Evolutionary conservation across 306 rosid genomes (phyloP).

Genomic region (Mimosa bimucronata): DNA sequence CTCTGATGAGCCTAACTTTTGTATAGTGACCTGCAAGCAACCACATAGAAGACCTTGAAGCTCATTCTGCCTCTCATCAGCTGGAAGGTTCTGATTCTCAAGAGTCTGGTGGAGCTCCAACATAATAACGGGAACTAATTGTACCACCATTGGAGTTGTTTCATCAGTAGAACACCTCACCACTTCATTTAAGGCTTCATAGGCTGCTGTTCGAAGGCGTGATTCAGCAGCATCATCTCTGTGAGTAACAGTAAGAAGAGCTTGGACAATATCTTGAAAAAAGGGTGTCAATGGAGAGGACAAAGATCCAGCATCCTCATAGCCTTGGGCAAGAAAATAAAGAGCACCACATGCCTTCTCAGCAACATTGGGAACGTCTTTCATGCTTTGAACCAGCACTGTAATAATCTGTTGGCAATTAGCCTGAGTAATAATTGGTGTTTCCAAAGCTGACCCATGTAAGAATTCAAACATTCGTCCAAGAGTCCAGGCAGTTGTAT

Average conservation of each 20-base stretch:
- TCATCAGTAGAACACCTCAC: conserved; percentile 94
- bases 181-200: conserved; percentile 90
- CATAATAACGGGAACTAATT: conserved; percentile 79
- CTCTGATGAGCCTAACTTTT: conserved; percentile 86
- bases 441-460: conserved; percentile 82
- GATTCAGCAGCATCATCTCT: conserved; percentile 92
- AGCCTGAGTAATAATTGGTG: conserved; percentile 75
- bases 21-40: conserved; percentile 93
- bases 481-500: conserved; percentile 98
- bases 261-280: conserved; percentile 77
- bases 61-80: conserved; percentile 89
- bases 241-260: conserved; percentile 80
- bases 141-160: conserved; percentile 79
- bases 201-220: conserved; percentile 92
- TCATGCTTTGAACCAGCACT: conserved; percentile 88
- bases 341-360: conserved; percentile 99
- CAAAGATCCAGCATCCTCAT: conserved; percentile 69
- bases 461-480: conserved; percentile 93
- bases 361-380: conserved; percentile 92
- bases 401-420: conserved; percentile 81
- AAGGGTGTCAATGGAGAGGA: conserved; percentile 78
- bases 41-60: conserved; percentile 97
- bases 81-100: conserved; percentile 63
- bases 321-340: conserved; percentile 94
- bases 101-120: conserved; percentile 83